Evolutionary conservation across 1,139 yeast genomes (phyloP).

Genomic region (Yamadazyma aaseri): DNA sequence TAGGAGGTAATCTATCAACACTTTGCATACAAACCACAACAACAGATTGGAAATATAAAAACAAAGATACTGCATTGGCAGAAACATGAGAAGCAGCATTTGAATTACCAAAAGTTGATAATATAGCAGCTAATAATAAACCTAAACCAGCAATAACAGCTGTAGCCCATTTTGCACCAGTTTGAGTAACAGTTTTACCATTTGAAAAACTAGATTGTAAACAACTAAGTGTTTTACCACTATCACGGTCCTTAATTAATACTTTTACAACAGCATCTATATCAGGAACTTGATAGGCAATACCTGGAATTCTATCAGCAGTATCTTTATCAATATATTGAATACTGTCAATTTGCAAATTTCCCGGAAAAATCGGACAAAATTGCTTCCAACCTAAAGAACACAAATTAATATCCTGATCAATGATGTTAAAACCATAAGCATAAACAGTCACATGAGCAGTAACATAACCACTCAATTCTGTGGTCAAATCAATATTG

Average conservation of each 20-base stretch:
- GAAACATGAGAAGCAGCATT: constrained; percentile 77
- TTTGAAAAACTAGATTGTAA: constrained; percentile 67
- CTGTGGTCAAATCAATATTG: constrained; percentile 60
- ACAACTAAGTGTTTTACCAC: constrained; percentile 57
- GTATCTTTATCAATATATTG: constrained; percentile 51
- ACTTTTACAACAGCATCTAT: constrained; percentile 72
- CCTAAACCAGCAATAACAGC: constrained; percentile 80
- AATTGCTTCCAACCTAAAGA: constrained; percentile 70
- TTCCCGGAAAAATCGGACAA: constrained; percentile 74
- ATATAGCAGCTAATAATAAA: constrained; percentile 62
- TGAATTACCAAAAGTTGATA: constrained; percentile 75
- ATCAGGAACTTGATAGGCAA: constrained; percentile 75
- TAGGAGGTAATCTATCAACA: constrained; percentile 74
- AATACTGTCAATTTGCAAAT: constrained; percentile 64
- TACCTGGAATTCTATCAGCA: constrained; percentile 59
- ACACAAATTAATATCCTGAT: constrained; percentile 55
- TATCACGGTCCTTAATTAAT: constrained; percentile 31
- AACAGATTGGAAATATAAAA: constrained; percentile 75
- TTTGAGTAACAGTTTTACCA: constrained; percentile 72
- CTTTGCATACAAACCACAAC: constrained; percentile 71
- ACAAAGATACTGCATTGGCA: constrained; percentile 71
- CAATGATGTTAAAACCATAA: constrained; percentile 67
- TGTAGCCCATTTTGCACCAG: constrained; percentile 82
- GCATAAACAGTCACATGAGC: constrained; percentile 71
- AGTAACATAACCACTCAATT: constrained; percentile 52